phyloP scores from a whole-genome alignment of 148 eudicot species.

The Fallopia convolvulus region DNA sequence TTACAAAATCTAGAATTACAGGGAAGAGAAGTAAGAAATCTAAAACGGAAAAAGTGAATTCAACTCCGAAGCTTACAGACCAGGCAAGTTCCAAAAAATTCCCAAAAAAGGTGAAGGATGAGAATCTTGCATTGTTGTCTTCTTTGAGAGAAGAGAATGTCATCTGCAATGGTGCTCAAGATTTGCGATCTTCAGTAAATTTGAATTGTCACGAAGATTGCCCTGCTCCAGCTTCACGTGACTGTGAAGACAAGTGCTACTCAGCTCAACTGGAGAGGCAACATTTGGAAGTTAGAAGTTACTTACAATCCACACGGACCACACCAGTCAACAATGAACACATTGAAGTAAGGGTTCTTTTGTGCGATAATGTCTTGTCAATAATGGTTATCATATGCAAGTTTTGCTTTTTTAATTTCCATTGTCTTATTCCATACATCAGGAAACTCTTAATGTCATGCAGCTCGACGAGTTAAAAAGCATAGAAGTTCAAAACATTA shows the following conservation, averaged over 20 bases:
- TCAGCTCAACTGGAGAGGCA: not conserved
- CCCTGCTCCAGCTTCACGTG: not conserved
- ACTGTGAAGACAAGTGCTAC: not conserved
- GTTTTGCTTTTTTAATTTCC: not conserved
- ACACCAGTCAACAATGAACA: constrained; percentile 8
- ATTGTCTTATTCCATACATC: not conserved
- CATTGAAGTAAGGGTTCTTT: not conserved
- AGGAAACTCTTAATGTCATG: constrained; percentile 9
- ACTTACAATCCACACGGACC: not conserved
- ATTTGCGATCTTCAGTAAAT: not conserved
- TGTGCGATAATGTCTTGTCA: not conserved
- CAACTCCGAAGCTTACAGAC: not conserved
- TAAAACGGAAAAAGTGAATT: constrained; percentile 20
- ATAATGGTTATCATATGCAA: not conserved
- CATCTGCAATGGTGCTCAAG: constrained; percentile 5
- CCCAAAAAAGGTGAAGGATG: not conserved
- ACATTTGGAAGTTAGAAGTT: not conserved
- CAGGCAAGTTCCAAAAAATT: not conserved
- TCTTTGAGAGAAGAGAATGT: not conserved
- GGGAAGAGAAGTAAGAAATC: constrained; percentile 57
- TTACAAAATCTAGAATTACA: constrained; percentile 31
- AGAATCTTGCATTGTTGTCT: not conserved
- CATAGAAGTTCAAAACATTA: constrained; percentile 18
- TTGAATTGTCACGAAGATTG: not conserved
- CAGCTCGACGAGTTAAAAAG: constrained; percentile 38